Percentiles rank a stretch among this genome's conserved stretches.
Evolutionary conservation across 495 filamentous ascomycete genomes (phyloP).

Genomic region (Staphylotrichum longicolle): DNA sequence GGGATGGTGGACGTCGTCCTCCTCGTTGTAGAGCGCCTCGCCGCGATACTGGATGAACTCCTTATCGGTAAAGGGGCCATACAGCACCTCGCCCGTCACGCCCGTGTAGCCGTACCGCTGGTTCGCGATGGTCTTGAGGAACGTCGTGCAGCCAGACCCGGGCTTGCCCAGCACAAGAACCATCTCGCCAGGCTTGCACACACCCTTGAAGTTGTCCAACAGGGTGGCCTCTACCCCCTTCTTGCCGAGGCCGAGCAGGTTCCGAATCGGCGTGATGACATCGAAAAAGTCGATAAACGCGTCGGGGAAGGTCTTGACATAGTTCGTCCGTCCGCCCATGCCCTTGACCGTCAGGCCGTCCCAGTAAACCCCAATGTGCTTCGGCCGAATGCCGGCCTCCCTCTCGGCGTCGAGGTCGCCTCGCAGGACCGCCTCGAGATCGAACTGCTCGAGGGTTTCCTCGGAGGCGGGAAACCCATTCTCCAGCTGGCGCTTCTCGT

Average conservation of each 20-base stretch:
- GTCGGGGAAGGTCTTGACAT: slow-evolving; percentile 79
- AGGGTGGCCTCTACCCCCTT: slow-evolving; percentile 66
- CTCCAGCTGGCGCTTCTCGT: slow-evolving; percentile 48
- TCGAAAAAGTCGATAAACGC: slow-evolving; percentile 77
- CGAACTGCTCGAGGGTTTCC: slow-evolving; percentile 59
- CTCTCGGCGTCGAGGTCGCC: slow-evolving; percentile 67
- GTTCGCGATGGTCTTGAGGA: slow-evolving; percentile 81
- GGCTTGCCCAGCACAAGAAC: slow-evolving; percentile 83
- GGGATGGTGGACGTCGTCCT: slow-evolving; percentile 79
- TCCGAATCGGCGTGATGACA: slow-evolving; percentile 57
- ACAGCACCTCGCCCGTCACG: slow-evolving; percentile 74
- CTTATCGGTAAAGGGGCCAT: slow-evolving; percentile 64
- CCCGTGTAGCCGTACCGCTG: slow-evolving; percentile 75
- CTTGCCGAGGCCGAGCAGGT: slow-evolving; percentile 56
- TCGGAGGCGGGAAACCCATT: slow-evolving; percentile 40
- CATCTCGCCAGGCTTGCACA: slow-evolving; percentile 80
- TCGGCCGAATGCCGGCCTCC: slow-evolving; percentile 73
- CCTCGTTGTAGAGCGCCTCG: slow-evolving; percentile 82
- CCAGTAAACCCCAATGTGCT: slow-evolving; percentile 80
- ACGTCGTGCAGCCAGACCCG: slow-evolving; percentile 83
- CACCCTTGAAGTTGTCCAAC: slow-evolving; percentile 52
- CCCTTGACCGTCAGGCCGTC: slow-evolving; percentile 74
- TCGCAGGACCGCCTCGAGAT: slow-evolving; percentile 66
- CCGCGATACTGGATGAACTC: slow-evolving; percentile 67
- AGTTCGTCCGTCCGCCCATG: slow-evolving; percentile 71